A percentile compares a stretch with the other conserved stretches of the same genome.
Evolutionary conservation across 371 early-diverging fungal genomes (phyloP).

Genomic region (Phascolomyces articulosus): DNA sequence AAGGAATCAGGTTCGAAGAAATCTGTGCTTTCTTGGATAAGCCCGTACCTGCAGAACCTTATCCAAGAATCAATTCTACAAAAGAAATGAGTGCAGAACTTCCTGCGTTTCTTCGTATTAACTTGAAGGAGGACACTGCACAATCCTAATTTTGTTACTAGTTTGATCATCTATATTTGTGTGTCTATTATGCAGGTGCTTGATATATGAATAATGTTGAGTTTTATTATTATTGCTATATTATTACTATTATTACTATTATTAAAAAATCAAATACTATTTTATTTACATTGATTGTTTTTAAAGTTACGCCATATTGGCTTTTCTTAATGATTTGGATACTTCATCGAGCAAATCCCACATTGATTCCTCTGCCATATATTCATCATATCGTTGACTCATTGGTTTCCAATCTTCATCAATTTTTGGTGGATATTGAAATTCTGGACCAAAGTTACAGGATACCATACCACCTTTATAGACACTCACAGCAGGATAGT

Average conservation of each 20-base stretch:
- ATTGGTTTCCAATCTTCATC: slow-evolving; percentile 64
- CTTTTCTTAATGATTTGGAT: slow-evolving; percentile 26
- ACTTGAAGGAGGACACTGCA: no score
- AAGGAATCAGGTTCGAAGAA: slow-evolving; percentile 27
- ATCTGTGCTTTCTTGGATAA: slow-evolving; percentile 20
- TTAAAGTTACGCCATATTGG: no score
- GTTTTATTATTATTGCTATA: no score
- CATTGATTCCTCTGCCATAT: slow-evolving; percentile 66
- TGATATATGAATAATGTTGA: no score
- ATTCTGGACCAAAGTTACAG: slow-evolving; percentile 71
- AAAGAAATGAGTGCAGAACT: neutral
- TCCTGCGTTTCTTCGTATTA: neutral
- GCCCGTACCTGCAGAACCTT: slow-evolving; percentile 18
- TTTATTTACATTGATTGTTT: no score
- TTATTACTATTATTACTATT: no score
- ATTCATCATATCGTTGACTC: slow-evolving; percentile 62
- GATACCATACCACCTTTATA: slow-evolving; percentile 68
- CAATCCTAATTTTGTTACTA: no score
- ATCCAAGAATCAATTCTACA: slow-evolving; percentile 13
- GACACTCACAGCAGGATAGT: slow-evolving; percentile 71
- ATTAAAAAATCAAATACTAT: neutral
- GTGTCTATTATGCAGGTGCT: no score
- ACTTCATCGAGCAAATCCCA: slow-evolving; percentile 73
- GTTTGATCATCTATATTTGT: no score
- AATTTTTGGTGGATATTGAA: slow-evolving; percentile 60